A percentile compares a stretch with the other conserved stretches of the same genome.
Evolutionary conservation across 306 rosid genomes (phyloP).

Genomic region (Oemleria cerasiformis): DNA sequence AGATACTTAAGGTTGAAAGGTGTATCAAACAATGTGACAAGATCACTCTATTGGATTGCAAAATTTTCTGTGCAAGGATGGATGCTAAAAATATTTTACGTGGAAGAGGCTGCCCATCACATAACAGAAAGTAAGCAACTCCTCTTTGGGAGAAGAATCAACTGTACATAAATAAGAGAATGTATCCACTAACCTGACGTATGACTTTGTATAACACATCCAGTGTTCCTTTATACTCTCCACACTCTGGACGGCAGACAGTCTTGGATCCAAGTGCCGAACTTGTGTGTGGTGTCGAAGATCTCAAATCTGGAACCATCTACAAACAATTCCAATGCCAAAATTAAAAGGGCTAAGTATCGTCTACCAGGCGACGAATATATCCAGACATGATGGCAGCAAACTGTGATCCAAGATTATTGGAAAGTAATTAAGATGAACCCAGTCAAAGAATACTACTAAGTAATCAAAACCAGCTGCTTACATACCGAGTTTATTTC

Average conservation of each 20-base stretch:
- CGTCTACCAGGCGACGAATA: not conserved
- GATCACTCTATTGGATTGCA: slow-evolving; percentile 1
- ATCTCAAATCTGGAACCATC: slow-evolving; percentile 47
- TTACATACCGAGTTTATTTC: slow-evolving; percentile 50
- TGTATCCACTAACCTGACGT: slow-evolving; percentile 63
- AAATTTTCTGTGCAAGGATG: not conserved
- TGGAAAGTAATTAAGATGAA: not conserved
- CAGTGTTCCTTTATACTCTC: slow-evolving; percentile 66
- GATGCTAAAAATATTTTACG: not conserved
- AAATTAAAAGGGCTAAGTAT: not conserved
- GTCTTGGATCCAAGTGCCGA: slow-evolving; percentile 37
- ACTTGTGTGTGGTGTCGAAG: slow-evolving; percentile 24
- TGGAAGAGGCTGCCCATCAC: not conserved
- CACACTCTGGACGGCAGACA: slow-evolving; percentile 44
- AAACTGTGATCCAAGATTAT: not conserved
- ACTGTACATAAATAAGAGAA: not conserved
- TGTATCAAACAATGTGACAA: not conserved
- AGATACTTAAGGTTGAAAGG: not conserved
- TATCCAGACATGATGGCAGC: not conserved
- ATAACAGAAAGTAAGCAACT: not conserved
- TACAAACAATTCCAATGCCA: slow-evolving; percentile 27
- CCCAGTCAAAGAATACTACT: not conserved
- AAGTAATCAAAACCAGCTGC: not conserved
- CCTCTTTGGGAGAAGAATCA: not conserved
- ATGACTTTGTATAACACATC: slow-evolving; percentile 73